Percentiles rank a stretch among this genome's conserved stretches.
Evolutionary conservation across 352 stramenopile genomes (phyloP).

Genomic region (Pythium sp.): DNA sequence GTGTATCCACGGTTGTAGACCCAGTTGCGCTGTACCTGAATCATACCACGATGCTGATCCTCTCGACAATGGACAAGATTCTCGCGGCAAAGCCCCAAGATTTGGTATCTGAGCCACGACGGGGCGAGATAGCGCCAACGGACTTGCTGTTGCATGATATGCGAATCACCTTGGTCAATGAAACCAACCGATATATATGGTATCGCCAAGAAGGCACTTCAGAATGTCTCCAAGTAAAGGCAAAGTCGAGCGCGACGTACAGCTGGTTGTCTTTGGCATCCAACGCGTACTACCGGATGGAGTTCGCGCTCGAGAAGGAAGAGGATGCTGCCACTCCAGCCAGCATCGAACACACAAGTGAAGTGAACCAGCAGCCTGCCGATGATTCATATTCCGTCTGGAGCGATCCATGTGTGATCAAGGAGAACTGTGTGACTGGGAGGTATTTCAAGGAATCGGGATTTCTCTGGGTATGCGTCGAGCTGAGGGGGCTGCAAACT

Average conservation of each 20-base stretch:
- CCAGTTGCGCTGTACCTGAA: slow-evolving; percentile 58
- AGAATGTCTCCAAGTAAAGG: slow-evolving; percentile 43
- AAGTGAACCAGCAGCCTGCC: background rate
- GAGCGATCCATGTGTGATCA: slow-evolving; percentile 68
- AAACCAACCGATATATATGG: slow-evolving; percentile 39
- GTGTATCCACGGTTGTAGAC: slow-evolving; percentile 50
- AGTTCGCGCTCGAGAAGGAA: slow-evolving; percentile 45
- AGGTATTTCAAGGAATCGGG: slow-evolving; percentile 47
- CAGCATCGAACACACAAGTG: background rate
- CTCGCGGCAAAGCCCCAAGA: slow-evolving; percentile 17
- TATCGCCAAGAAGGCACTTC: slow-evolving; percentile 65
- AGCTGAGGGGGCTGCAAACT: slow-evolving; percentile 54
- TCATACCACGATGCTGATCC: slow-evolving; percentile 64
- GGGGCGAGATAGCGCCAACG: background rate
- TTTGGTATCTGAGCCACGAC: background rate
- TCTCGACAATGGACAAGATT: slow-evolving; percentile 55
- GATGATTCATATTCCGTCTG: slow-evolving; percentile 25
- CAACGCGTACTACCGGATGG: slow-evolving; percentile 46
- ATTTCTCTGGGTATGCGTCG: slow-evolving; percentile 70
- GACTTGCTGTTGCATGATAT: slow-evolving; percentile 45
- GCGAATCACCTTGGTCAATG: slow-evolving; percentile 59
- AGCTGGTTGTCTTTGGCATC: slow-evolving; percentile 66
- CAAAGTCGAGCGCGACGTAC: slow-evolving; percentile 38
- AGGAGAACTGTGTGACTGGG: slow-evolving; percentile 54
- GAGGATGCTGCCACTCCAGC: background rate